A percentile compares a stretch with the other conserved stretches of the same genome.
These are phyloP conservation scores for Babesia divergens DNA, from an alignment of 169 alveolate genomes.

Conservation along the genomic window DNA sequence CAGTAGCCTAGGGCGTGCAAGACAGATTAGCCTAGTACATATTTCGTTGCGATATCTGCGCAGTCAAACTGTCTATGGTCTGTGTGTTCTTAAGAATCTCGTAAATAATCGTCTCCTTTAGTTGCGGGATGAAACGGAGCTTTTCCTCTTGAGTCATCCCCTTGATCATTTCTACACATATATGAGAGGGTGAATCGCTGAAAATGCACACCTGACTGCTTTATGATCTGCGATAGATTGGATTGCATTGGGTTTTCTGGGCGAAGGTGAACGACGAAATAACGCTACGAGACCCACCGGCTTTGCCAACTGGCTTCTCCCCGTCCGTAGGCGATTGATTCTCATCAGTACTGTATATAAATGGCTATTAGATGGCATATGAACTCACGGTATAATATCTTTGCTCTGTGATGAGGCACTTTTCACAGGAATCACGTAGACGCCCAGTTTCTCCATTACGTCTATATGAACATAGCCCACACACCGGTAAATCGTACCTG, in stretches of 20 bases:
- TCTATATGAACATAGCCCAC: neutral
- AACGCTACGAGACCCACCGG: neutral
- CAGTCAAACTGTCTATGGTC: conserved; percentile 22
- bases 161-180: conserved; percentile 52
- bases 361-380: neutral
- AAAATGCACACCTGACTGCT: conserved; percentile 39
- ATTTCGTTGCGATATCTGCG: neutral
- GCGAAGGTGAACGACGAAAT: neutral
- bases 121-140: conserved; percentile 62
- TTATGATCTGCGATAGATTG: conserved; percentile 20
- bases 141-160: conserved; percentile 67
- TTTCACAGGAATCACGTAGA: conserved; percentile 55
- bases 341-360: too few species aligned
- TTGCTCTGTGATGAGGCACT: neutral
- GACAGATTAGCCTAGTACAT: too few species aligned
- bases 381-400: neutral
- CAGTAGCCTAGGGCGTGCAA: too few species aligned
- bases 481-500: neutral
- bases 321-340: neutral
- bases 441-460: conserved; percentile 60
- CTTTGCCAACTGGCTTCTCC: neutral
- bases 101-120: conserved; percentile 58
- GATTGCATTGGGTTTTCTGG: conserved; percentile 13
- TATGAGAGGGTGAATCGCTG: neutral
- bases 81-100: conserved; percentile 53